Evolutionary conservation across 768 basidiomycete species (phyloP).

Genomic region (Boletus rufocinnamomeus): DNA sequence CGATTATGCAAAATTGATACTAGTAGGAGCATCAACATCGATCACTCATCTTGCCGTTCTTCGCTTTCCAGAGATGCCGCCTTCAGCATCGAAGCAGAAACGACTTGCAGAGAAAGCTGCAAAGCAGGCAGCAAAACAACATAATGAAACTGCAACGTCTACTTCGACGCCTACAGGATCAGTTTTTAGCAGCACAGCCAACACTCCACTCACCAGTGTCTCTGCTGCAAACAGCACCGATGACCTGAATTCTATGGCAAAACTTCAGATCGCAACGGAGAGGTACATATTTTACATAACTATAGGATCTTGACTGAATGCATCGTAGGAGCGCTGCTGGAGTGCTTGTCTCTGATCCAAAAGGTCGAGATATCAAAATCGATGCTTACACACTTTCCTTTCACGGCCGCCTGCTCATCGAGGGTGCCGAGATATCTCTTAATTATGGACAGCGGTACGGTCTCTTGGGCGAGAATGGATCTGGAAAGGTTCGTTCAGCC

Average conservation of each 20-base stretch:
- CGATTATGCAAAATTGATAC: slow-evolving; percentile 21
- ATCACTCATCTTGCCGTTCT: slow-evolving; percentile 23
- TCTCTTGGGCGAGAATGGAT: slow-evolving; percentile 94
- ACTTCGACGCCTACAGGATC: slow-evolving; percentile 68
- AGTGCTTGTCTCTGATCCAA: slow-evolving; percentile 88
- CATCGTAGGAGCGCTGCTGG: slow-evolving; percentile 78
- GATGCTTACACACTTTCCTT: slow-evolving; percentile 95
- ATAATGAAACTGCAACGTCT: slow-evolving; percentile 45
- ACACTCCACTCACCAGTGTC: slow-evolving; percentile 82
- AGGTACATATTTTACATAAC: slow-evolving; percentile 48
- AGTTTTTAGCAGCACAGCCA: slow-evolving; percentile 57
- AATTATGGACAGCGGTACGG: slow-evolving; percentile 95
- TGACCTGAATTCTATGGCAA: slow-evolving; percentile 83
- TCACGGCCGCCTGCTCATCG: slow-evolving; percentile 86
- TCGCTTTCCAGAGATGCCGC: slow-evolving; percentile 52
- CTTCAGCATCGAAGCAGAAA: slow-evolving; percentile 88
- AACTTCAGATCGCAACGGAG: slow-evolving; percentile 86
- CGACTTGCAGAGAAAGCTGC: slow-evolving; percentile 93
- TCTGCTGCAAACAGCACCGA: slow-evolving; percentile 82
- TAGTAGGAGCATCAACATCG: slow-evolving; percentile 26
- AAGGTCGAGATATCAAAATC: slow-evolving; percentile 96
- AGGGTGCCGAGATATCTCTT: slow-evolving; percentile 65
- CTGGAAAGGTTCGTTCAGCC: slow-evolving; percentile 79
- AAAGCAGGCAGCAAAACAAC: slow-evolving; percentile 66
- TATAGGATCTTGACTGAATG: slow-evolving; percentile 6